Percentiles rank a stretch among this genome's conserved stretches.
phyloP scores from a whole-genome alignment of 257 asterid genomes.

The Linderniella brevidens region DNA sequence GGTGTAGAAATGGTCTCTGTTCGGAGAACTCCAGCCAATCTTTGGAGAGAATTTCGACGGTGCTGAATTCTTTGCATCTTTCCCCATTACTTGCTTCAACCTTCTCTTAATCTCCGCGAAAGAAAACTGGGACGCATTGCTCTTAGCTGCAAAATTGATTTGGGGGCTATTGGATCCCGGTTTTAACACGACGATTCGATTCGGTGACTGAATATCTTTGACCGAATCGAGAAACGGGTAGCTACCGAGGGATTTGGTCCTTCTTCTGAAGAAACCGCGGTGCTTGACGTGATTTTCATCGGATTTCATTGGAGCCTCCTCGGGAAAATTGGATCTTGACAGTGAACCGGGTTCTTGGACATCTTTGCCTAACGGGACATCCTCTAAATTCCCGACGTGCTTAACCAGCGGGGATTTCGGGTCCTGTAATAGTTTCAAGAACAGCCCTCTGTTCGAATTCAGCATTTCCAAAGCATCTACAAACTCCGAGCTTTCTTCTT shows the following conservation, averaged over 20 bases:
- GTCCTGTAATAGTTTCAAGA: conserved; percentile 51
- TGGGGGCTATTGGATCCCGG: conserved; percentile 46
- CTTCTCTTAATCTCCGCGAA: conserved; percentile 74
- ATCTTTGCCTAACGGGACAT: conserved; percentile 16
- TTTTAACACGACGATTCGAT: conserved; percentile 53
- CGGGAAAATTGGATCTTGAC: conserved; percentile 18
- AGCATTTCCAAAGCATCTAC: conserved; percentile 50
- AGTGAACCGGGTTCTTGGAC: conserved; percentile 16
- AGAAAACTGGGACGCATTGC: conserved; percentile 16
- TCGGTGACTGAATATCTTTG: conserved; percentile 29
- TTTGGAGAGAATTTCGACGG: conserved; percentile 14
- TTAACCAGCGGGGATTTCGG: conserved; percentile 34
- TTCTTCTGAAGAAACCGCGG: conserved; percentile 37
- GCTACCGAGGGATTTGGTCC: conserved; percentile 62
- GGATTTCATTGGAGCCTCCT: conserved; percentile 26
- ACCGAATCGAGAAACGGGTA: conserved; percentile 25
- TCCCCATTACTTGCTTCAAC: conserved; percentile 74
- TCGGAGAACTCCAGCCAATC: conserved; percentile 78
- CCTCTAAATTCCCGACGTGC: conserved; percentile 35
- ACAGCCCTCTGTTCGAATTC: conserved; percentile 32
- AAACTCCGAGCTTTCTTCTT: conserved; percentile 18
- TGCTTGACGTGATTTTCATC: conserved; percentile 35
- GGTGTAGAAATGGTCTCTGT: conserved; percentile 69
- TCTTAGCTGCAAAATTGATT: conserved; percentile 17
- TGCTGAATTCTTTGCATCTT: conserved; percentile 32